Evolutionary conservation across 768 basidiomycete species (phyloP), one percentile per base, ranked within the genome.

Genomic region (Russula abietina): DNA sequence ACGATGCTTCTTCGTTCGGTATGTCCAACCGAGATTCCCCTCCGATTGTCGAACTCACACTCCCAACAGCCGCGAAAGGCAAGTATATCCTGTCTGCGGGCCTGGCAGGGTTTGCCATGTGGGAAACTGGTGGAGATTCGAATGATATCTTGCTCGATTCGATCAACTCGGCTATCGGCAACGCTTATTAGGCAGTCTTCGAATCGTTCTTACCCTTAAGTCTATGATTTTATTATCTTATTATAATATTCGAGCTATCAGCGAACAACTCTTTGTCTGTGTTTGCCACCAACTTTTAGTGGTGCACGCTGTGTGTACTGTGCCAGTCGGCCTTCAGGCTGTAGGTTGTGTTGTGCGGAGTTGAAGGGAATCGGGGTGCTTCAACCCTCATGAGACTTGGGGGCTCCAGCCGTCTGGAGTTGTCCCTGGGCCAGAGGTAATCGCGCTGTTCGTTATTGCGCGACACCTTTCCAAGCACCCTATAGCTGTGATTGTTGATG

Each of bases 21-120:
- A 48, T 22, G 69, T 57, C 3, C 12, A 43, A 17, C 30, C 10
- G 12, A 10, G 3, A 16, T 46, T 62, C 3, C 16, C 9, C 8
- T 53, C 39, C 12, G 22, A 33, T 49, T 43, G 24, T 51, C 51
- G 8, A 39, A 48, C 51, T 22, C 16, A 41, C 68, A 46, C 12
- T 16, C 16, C n/a, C 16, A 57, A 41, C 57, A 78, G 78, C 73
- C 50, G 75, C 72, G 51, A 81, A 81, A 69, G 80, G 80, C 33
- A 49, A 71, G 19, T 81, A 69, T 60, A 79, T 81, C 66, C 62
- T 65, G 24, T 22, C 69, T 17, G 11, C 60, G 0, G 70, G 73
- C n/a, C 72, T 81, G 19, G 67, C 49, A 14, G 81, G 80, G 32
- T 80, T 76, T 46, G 74, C 80, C 22, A 75, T 80, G 74, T 81